Base-by-base conservation (phyloP, 2,329 filamentous ascomycete genomes). In the Colletotrichum sp. region DNA sequence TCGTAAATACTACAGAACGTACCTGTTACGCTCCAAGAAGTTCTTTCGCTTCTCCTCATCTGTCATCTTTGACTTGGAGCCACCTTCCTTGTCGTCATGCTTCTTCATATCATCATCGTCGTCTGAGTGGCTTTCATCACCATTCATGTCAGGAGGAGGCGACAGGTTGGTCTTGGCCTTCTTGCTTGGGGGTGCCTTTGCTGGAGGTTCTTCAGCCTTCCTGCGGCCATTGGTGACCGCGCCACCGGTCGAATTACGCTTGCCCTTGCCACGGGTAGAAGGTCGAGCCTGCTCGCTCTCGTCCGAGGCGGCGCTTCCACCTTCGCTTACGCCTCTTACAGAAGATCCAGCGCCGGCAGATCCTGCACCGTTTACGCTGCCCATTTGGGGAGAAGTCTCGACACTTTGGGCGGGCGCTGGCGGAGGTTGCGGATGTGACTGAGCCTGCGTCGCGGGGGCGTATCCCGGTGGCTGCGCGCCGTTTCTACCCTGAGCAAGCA, bases 21-120 rank as follows among this genome's bases (percentile, higher is more conserved):
- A 98, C 96, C 96, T 93, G 84, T 99, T 99, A 32, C 97, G 91
- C 83, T 99, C 97, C 4, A 99, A 89, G 85, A 99, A 99, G 84
- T 99, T 99, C 87, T 98, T 98, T 57, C 97, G 92, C 89, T 99
- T 99, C 88, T 99, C 97, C 82, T 99, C 97, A 72, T 99, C 97
- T 0, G 96, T 98, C 95, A 98, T 98, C 88, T 98, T 98, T 0
- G 84, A 82, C 84, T 93, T 94, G 57, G 88, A 92, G 55, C 89
- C 87, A 64, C 91, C 88, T 34, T 89, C 90, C 8, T 91, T 89
- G 66, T 91, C 90, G 22, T 76, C 75, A n/a, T 71, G 71, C 55
- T 76, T 71, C 63, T 88, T 90, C 78, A 89, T 82, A 7, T 90
- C 87, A 6, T 92, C 88, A 3, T 92, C 90, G 28, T 87, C 88